Base-by-base conservation (phyloP, 2,329 filamentous ascomycete genomes). In the Pestalotiopsis fici region DNA sequence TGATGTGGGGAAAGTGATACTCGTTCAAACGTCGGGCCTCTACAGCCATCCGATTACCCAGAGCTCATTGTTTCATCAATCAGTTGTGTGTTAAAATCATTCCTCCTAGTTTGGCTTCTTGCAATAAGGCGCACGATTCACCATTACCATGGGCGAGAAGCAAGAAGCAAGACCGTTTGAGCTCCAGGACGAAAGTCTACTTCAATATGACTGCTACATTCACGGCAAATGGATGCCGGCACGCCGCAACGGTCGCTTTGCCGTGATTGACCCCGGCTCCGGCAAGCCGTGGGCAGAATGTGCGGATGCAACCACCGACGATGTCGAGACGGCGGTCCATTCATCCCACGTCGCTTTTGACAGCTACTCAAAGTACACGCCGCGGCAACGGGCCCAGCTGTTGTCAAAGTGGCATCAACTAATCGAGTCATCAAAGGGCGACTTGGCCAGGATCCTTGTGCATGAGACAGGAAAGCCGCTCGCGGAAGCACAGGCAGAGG, bases 391-490 rank as follows among this genome's bases (percentile, higher is more conserved):
- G 18, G 78, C 79, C 25, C 61, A 68, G 57, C 39, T 66, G 2
- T 55, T 68, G 37, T 60, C 64, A 15, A 57, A 60, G 18, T 66
- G 67, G 67, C 65, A 68, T 39, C 67, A 65, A 35, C 61, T 66
- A 21, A 68, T 68, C 56, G 65, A 66, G 7, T 43, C 39, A 13
- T 47, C 39, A 55, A 31, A 65, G 18, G 65, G 62, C 6, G 67
- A 68, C 37, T 35, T 68, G 43, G 67, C 67, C 27, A 55, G 37
- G 43, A 62, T 68, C 21, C 65, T 68, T 13, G 65, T 66, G 4
- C 56, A 90, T 70, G 87, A 90, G 75, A 89, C 86, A 0, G 87
- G 88, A 2, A 89, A 89, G 71, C 86, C 87, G 1, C 77, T 88
- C 0, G 74, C 80, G 13, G 87, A 90, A 71, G 82, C 87, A 0